Evolutionary conservation across 73 alveolate species (phyloP), one percentile per base, ranked within the genome.

Genomic region (Blepharisma japonicum): DNA sequence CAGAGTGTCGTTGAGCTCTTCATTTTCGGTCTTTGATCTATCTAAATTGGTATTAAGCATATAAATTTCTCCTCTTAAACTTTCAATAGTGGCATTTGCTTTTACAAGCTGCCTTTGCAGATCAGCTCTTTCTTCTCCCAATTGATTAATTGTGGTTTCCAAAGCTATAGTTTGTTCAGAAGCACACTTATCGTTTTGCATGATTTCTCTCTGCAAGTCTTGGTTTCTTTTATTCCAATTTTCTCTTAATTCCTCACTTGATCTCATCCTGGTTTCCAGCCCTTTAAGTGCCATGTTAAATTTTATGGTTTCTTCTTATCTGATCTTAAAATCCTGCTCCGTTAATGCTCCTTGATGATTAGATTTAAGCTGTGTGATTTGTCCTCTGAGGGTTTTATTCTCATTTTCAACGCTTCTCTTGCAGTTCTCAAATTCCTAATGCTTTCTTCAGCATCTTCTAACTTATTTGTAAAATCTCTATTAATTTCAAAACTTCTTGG

Each of bases 401-500:
- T 77, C 84, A 38, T 8, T 14, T 39, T 77, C 38, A 45, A 6
- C 18, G 20, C 56, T 45, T 71, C 85, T 81, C 54, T 68, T 56
- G 23, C 25, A 25, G 14, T 66, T 79, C 6, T 76, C 55, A 61
- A 45, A 14, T 6, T 68, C 82, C 80, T 77, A 72, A 45, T 6
- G 23, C 39, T 74, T 78, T 80, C 71, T 9, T 42, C 55, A n/a
- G 49, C 38, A 39, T 9, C 23, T 46, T 39, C 79, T 2, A 51
- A 1, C 42, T 55, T 68, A 23, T 6, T 27, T 46, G 42, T 18
- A 47, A 39, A 81, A 71, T 82, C 74, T 74, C 83, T 80, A 39
- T 71, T 78, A 11, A 78, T 7, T 76, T 81, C 81, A 71, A 81
- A 18, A 77, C 46, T 74, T 81, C 70, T 25, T 81, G 74, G 21